These are phyloP conservation scores for Nakaseomyces glabratus DNA, from an alignment of 1,139 yeast species.

Conservation along the genomic window DNA sequence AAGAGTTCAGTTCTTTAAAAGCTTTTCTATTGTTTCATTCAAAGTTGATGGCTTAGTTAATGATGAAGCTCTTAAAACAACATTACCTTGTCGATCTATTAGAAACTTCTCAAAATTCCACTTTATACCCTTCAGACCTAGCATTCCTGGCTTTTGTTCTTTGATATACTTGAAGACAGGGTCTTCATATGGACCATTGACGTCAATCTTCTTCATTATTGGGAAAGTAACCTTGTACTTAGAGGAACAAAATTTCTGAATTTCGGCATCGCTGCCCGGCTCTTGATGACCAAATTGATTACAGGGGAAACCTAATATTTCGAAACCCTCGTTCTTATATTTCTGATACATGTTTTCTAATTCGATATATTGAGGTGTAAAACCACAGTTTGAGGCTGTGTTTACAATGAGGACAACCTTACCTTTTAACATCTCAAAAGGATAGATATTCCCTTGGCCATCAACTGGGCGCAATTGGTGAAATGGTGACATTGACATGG, in stretches of 20 bases:
- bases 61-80: constrained; percentile 54
- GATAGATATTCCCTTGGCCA: constrained; percentile 44
- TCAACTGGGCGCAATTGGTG: constrained; percentile 44
- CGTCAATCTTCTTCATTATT: constrained; percentile 67
- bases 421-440: constrained; percentile 59
- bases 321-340: constrained; percentile 58
- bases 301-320: constrained; percentile 79
- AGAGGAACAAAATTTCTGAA: constrained; percentile 46
- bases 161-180: constrained; percentile 71
- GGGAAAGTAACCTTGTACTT: constrained; percentile 56
- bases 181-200: constrained; percentile 68
- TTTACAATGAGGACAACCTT: constrained; percentile 80
- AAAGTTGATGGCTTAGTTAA: constrained; percentile 57
- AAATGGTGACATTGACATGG: constrained; percentile 30
- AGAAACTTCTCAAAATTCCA: constrained; percentile 92
- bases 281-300: constrained; percentile 84
- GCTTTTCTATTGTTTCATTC: constrained; percentile 38
- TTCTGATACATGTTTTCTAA: constrained; percentile 67
- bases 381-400: constrained; percentile 63
- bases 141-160: constrained; percentile 42
- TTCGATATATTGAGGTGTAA: constrained; percentile 53
- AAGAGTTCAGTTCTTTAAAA: constrained; percentile 31
- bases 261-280: constrained; percentile 54
- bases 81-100: constrained; percentile 55
- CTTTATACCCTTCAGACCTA: constrained; percentile 59